phyloP scores from a whole-genome alignment of 306 rosid species.

The Lablab purpureus region DNA sequence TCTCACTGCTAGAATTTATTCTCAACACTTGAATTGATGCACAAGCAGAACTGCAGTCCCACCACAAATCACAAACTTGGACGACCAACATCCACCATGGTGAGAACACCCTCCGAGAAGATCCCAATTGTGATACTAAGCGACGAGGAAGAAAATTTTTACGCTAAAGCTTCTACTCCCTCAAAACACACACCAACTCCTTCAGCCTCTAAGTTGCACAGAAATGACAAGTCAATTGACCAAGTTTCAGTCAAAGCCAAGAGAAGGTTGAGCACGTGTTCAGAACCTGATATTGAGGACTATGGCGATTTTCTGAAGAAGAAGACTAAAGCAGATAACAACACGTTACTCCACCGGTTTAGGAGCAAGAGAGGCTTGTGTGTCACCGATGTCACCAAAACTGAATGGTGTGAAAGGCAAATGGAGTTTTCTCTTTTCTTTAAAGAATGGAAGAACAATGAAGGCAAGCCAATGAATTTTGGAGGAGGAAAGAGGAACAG shows the following conservation, averaged over 20 bases:
- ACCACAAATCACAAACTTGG: constrained; percentile 40
- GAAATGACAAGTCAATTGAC: constrained; percentile 48
- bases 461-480: constrained; percentile 50
- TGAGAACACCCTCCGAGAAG: constrained; percentile 51
- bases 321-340: constrained; percentile 50
- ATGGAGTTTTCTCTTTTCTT: constrained; percentile 45
- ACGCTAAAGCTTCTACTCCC: constrained; percentile 53
- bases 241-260: constrained; percentile 59
- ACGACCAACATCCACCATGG: constrained; percentile 52
- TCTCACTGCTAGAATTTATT: neutral
- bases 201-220: constrained; percentile 25
- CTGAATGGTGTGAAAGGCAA: constrained; percentile 58
- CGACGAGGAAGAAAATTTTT: constrained; percentile 70
- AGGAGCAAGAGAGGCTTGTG: constrained; percentile 71
- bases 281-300: constrained; percentile 72
- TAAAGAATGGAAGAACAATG: constrained; percentile 40
- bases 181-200: constrained; percentile 26
- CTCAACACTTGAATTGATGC: constrained; percentile 15
- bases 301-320: constrained; percentile 56
- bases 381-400: constrained; percentile 73
- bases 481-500: constrained; percentile 57
- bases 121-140: constrained; percentile 67
- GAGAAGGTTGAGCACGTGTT: constrained; percentile 46
- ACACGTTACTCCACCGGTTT: constrained; percentile 60
- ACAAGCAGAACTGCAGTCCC: constrained; percentile 11